Evolutionary conservation across 164 flowering plant species (phyloP), one percentile per base, ranked within the genome.

Genomic region (Umbilicus rupestris): DNA sequence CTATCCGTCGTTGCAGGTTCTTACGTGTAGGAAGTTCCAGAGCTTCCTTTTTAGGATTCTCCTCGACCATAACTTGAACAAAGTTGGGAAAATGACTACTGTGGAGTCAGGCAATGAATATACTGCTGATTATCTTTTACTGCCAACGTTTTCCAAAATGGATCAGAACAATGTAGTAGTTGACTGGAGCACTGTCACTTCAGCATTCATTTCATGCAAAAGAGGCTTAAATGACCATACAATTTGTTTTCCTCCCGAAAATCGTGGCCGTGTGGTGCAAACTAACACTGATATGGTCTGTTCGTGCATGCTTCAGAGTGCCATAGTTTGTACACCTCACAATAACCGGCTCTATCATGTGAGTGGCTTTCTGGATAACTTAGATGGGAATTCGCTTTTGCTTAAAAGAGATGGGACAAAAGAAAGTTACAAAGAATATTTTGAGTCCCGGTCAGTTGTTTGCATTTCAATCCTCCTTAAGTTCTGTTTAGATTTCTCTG

Each of bases 251-350:
- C 24, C 66, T 24, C 39, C 73, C 9, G 63, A 37, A 33, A 68
- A 68, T 60, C 35, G 42, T 69, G 66, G 66, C 26, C 72, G 39
- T 69, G 2, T 14, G 39, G 49, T 85, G 66, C 84, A 78, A 20
- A 82, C 87, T 10, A 81, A 78, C 69, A 71, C 73, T 70, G 86
- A 82, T 63, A 39, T 39, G 26, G 74, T 84, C 0, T 84, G 85
- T 70, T 69, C 72, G 44, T 82, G 92, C 68, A 67, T 74, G 69
- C 75, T 90, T 41, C 73, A 73, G 65, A 82, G 84, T 39, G 83
- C 88, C n/a, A 52, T 92, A 58, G 89, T 92, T 5, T 71, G 49
- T 52, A 90, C 98, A 6, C 98, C 98, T 14, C 93, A 92, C 64
- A 92, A 81, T 77, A 85, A 82, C 7, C 35, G 28, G 5, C 20